Evolutionary conservation across 768 basidiomycete species (phyloP).

Genomic region (Pisolithus tinctorius): DNA sequence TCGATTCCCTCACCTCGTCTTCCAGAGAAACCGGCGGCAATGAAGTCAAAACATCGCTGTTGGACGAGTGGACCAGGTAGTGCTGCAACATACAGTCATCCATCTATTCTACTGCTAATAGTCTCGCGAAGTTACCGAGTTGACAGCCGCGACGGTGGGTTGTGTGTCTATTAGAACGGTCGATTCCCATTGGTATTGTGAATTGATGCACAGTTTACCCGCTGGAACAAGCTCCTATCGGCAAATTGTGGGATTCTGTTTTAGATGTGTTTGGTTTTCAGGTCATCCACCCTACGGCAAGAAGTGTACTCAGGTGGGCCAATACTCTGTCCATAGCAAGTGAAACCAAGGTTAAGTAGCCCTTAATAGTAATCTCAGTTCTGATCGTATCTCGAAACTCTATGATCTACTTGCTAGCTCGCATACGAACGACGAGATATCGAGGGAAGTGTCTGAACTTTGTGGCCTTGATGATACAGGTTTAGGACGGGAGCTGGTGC

Average conservation of each 20-base stretch:
- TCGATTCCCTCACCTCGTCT: slow-evolving; percentile 14
- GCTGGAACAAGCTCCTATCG: slow-evolving; percentile 7
- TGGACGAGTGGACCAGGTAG: slow-evolving; percentile 23
- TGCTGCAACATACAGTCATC: not conserved
- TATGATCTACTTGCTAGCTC: slow-evolving; percentile 41
- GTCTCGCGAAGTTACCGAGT: slow-evolving; percentile 8
- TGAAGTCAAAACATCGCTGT: slow-evolving; percentile 10
- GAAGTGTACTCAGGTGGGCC: slow-evolving; percentile 13
- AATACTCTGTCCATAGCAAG: not conserved
- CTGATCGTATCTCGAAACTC: slow-evolving; percentile 6
- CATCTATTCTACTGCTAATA: slow-evolving; percentile 11
- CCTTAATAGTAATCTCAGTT: slow-evolving; percentile 8
- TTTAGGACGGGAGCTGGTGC: slow-evolving; percentile 63
- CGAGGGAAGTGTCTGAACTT: slow-evolving; percentile 69
- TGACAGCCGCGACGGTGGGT: slow-evolving; percentile 11
- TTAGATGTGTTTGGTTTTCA: slow-evolving; percentile 24
- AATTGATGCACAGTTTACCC: slow-evolving; percentile 12
- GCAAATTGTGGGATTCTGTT: slow-evolving; percentile 25
- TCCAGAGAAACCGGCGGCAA: not conserved
- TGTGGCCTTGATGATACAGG: slow-evolving; percentile 84
- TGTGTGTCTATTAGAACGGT: not conserved
- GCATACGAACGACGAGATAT: slow-evolving; percentile 62
- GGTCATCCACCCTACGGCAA: slow-evolving; percentile 1
- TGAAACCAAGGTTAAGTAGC: slow-evolving; percentile 3
- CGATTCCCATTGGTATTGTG: not conserved